phyloP scores from a whole-genome alignment of 352 stramenopile species.

The Discostella stelligera region DNA sequence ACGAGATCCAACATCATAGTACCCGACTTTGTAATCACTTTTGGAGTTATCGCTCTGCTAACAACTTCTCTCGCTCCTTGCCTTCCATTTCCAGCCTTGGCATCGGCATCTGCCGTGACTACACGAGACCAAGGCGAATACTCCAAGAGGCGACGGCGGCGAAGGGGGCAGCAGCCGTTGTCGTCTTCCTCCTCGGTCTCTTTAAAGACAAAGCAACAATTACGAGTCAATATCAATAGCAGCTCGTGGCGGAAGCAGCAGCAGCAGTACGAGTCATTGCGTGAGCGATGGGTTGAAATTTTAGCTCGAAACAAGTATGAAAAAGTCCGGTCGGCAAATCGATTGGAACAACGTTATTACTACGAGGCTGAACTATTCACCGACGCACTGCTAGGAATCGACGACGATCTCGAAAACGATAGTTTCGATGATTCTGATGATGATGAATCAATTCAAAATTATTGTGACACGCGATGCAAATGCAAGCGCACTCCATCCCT shows the following conservation, averaged over 20 bases:
- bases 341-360: conserved; percentile 8
- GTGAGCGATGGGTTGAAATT: conserved; percentile 24
- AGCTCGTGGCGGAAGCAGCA: background rate
- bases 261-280: background rate
- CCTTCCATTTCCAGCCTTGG: background rate
- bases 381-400: conserved; percentile 27
- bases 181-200: background rate
- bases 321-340: conserved; percentile 5
- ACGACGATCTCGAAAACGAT: background rate
- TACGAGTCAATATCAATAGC: background rate
- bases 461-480: background rate
- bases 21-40: background rate
- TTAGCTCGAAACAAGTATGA: background rate
- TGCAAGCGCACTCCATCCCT: background rate
- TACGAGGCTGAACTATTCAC: conserved; percentile 31
- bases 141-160: background rate
- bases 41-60: background rate
- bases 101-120: background rate
- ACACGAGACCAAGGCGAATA: background rate
- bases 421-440: background rate
- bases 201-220: background rate
- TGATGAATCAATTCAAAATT: background rate
- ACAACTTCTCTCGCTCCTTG: background rate
- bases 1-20: background rate
- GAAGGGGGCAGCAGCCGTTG: background rate